Base-by-base conservation (phyloP, 805 yeast genomes). In the Brettanomyces sp. region DNA sequence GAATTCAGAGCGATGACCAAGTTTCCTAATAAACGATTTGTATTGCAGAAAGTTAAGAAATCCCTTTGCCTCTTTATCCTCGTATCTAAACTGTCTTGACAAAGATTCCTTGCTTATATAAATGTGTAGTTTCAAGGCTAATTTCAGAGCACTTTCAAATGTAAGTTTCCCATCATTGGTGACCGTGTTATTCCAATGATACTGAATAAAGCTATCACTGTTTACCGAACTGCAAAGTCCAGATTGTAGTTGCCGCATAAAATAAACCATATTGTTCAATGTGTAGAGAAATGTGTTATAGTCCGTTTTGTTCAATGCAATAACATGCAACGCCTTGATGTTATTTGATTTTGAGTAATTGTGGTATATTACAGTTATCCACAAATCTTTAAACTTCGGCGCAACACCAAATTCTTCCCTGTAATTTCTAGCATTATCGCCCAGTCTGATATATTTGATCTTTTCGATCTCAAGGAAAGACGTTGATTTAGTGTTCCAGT, bases 321-420 rank as follows among this genome's bases (percentile, higher is more conserved):
- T 78, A 13, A 89, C 63, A 63, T 91, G 96, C 45, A 93, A 62
- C 0, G 90, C 85, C 55, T 87, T 85, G 40, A 87, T 67, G 58
- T 83, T 85, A 44, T 76, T 69, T 2, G 74, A 70, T 45, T 74
- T 79, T 5, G 76, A 69, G 5, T 73, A 70, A 50, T 77, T 74
- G 47, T 71, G 76, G 58, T 87, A 91, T 11, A 88, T 77, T 32
- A 91, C 75, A 0, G 95, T 82, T 1, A 87, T 72, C 99, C 99
- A 91, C 7, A 76, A 63, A 11, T 70, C 67, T 39, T 79, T 78
- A 45, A 73, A 76, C 43, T 82, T 88, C 34, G 77, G 67, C 1
- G 89, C 76, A 1, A 88, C 74, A 35, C 83, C 80, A 53, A 86
- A 77, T 61, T 89, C 95, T 57, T 90, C 96, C 49, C 96, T 67